Evolutionary conservation across 2,329 filamentous ascomycete species (phyloP).

Genomic region (Aureobasidium sp.): DNA sequence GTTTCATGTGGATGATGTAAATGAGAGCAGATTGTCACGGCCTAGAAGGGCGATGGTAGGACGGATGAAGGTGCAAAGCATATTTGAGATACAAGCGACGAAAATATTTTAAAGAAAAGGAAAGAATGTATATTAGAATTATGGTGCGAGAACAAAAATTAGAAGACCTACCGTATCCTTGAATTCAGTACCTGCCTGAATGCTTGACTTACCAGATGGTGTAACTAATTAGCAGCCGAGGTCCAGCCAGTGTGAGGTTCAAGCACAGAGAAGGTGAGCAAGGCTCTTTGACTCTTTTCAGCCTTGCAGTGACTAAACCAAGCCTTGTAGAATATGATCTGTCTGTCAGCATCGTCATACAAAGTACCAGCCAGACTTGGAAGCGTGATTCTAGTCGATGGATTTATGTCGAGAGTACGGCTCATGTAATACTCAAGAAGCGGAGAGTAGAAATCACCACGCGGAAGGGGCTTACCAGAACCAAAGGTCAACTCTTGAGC

Average conservation of each 20-base stretch:
- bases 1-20: too few relatives aligned
- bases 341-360: neutral
- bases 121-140: neutral
- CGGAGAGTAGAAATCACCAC: neutral
- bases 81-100: neutral
- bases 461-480: neutral
- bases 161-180: neutral
- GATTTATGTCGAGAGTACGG: neutral
- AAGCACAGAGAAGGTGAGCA: neutral
- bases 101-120: neutral
- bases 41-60: too few relatives aligned
- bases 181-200: neutral
- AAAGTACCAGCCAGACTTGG: neutral
- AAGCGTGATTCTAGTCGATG: neutral
- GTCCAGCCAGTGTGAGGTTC: neutral
- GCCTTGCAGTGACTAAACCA: constrained; percentile 1
- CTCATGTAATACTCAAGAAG: neutral
- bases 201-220: neutral
- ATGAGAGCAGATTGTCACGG: too few relatives aligned
- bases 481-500: neutral
- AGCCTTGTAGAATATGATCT: constrained; percentile 4
- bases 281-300: neutral
- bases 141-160: neutral
- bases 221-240: neutral
- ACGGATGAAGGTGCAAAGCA: too few relatives aligned